Evolutionary conservation across 495 filamentous ascomycete genomes (phyloP).

Genomic region (Aspergillus nidulans): DNA sequence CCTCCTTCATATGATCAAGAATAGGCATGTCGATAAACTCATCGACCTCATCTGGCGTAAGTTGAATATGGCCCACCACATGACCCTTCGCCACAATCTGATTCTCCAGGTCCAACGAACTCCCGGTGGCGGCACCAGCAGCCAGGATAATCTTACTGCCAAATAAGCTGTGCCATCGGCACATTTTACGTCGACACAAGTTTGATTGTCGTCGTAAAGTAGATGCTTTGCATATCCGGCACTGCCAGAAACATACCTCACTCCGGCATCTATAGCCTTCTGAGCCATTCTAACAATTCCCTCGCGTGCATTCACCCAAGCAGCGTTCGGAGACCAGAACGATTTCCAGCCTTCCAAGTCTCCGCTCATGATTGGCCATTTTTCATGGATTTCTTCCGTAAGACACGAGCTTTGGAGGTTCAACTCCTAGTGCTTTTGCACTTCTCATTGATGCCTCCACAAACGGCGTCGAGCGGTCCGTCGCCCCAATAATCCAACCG

Average conservation of each 20-base stretch:
- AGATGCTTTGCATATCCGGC: conserved; percentile 21
- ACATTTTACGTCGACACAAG: conserved; percentile 28
- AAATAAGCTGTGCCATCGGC: conserved; percentile 28
- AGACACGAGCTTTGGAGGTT: conserved; percentile 17
- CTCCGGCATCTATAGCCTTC: conserved; percentile 20
- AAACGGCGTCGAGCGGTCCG: conserved; percentile 20
- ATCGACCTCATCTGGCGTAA: conserved; percentile 18
- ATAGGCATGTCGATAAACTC: conserved; percentile 12
- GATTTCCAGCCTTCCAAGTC: conserved; percentile 16
- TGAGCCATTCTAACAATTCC: conserved; percentile 26
- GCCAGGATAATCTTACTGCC: conserved; percentile 28
- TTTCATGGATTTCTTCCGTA: conserved; percentile 17
- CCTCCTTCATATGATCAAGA: conserved; percentile 9
- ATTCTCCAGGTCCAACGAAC: conserved; percentile 30
- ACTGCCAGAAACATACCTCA: conserved; percentile 26
- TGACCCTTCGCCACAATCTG: conserved; percentile 28
- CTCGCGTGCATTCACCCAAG: conserved; percentile 24
- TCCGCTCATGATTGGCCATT: conserved; percentile 17
- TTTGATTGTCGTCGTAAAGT: conserved; percentile 13
- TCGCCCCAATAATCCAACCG: conserved; percentile 27
- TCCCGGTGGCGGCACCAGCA: conserved; percentile 16
- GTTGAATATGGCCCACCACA: conserved; percentile 24
- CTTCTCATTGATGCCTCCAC: conserved; percentile 26
- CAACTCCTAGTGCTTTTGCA: conserved; percentile 15
- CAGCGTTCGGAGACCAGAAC: conserved; percentile 30